These are phyloP conservation scores for Podospora anserina DNA, from an alignment of 495 filamentous ascomycete species.

Conservation along the genomic window DNA sequence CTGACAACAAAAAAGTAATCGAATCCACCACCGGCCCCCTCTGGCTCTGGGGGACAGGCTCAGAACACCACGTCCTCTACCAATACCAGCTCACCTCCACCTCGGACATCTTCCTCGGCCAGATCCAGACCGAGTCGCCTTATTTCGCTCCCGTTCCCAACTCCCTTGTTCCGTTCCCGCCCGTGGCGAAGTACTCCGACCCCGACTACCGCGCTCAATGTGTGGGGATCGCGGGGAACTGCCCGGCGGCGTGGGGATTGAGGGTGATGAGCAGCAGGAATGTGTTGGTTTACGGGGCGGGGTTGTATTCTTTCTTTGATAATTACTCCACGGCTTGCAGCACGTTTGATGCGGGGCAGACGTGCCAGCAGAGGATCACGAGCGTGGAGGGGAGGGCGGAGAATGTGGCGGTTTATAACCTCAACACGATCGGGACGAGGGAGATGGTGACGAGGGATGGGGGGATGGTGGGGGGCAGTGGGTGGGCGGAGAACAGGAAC, in stretches of 20 bases:
- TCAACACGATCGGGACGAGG: slow-evolving; percentile 52
- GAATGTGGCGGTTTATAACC: slow-evolving; percentile 51
- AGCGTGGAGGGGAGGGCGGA: slow-evolving; percentile 44
- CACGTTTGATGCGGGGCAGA: slow-evolving; percentile 43
- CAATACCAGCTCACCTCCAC: slow-evolving; percentile 77
- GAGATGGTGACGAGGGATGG: slow-evolving; percentile 48
- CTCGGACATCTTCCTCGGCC: slow-evolving; percentile 65
- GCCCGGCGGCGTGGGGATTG: slow-evolving; percentile 62
- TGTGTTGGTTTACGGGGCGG: slow-evolving; percentile 65
- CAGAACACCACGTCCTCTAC: slow-evolving; percentile 75
- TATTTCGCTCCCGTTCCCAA: slow-evolving; percentile 65
- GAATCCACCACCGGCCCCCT: slow-evolving; percentile 52
- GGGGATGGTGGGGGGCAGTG: slow-evolving; percentile 36
- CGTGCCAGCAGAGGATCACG: slow-evolving; percentile 55
- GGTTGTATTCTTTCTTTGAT: slow-evolving; percentile 75
- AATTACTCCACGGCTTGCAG: slow-evolving; percentile 48
- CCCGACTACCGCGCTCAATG: slow-evolving; percentile 55
- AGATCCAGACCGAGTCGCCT: slow-evolving; percentile 83
- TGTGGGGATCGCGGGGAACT: slow-evolving; percentile 42
- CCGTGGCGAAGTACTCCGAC: slow-evolving; percentile 50
- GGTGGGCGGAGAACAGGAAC: slow-evolving; percentile 41
- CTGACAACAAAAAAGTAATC: slow-evolving; percentile 33
- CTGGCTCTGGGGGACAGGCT: slow-evolving; percentile 66
- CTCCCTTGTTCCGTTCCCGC: slow-evolving; percentile 56
- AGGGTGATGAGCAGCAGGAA: slow-evolving; percentile 57